phyloP scores from a whole-genome alignment of 2,329 filamentous ascomycete genomes.

The Alternaria tenuissima region DNA sequence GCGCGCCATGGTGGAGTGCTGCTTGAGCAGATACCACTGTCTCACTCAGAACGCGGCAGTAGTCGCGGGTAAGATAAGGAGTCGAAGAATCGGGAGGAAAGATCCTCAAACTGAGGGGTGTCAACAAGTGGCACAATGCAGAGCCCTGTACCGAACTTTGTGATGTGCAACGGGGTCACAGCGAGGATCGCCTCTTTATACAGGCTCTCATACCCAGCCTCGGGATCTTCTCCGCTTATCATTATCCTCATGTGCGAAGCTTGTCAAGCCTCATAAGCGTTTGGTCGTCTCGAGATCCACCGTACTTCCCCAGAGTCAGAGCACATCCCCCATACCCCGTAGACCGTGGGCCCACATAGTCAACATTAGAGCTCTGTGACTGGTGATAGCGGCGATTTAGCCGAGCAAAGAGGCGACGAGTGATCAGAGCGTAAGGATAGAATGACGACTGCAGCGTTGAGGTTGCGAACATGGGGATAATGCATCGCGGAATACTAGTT shows the following conservation, averaged over 20 bases:
- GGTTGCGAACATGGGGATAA: slow-evolving; percentile 11
- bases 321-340: slow-evolving; percentile 16
- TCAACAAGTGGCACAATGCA: not conserved
- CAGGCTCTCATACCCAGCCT: slow-evolving; percentile 5
- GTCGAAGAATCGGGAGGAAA: not conserved
- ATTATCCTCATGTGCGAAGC: slow-evolving; percentile 11
- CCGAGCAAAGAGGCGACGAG: slow-evolving; percentile 10
- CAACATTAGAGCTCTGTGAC: slow-evolving; percentile 1
- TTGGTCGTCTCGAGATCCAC: slow-evolving; percentile 8
- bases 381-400: slow-evolving; percentile 15
- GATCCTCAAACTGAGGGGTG: not conserved
- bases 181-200: slow-evolving; percentile 21
- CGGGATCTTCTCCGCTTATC: slow-evolving; percentile 18
- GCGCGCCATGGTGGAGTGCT: slow-evolving; percentile 49
- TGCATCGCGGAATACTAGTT: slow-evolving; percentile 16
- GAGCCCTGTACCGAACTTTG: slow-evolving; percentile 14
- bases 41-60: not conserved
- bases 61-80: not conserved
- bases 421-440: not conserved
- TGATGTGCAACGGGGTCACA: not conserved
- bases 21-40: not conserved
- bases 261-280: slow-evolving; percentile 10
- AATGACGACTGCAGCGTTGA: slow-evolving; percentile 12
- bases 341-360: slow-evolving; percentile 13
- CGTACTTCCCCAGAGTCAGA: slow-evolving; percentile 8